Base-by-base conservation (phyloP, 371 early-diverging fungal genomes). In the Capillidium heterosporum region DNA sequence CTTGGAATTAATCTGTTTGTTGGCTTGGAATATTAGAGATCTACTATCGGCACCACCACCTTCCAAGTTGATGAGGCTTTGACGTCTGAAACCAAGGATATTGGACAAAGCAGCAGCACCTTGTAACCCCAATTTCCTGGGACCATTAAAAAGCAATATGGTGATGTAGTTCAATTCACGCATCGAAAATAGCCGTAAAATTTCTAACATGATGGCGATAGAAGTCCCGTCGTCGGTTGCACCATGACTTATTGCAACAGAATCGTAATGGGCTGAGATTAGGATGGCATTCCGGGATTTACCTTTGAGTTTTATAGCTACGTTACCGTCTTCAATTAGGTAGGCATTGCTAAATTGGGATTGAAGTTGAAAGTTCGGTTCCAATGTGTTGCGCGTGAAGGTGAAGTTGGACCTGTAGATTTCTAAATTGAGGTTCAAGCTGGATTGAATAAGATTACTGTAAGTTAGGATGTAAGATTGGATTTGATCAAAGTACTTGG, bases 1-100 rank as follows among this genome's bases (percentile, higher is more conserved):
- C 67, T 62, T 15, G 59, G 57, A 35, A 83, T 71, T 41, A 63
- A 64, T 39, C 70, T 61, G 55, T n/a, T n/a, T n/a, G n/a, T n/a
- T n/a, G n/a, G 39, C 5, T 39, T 39, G 39, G 15, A 39, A 39
- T 39, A 39, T 8, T 39, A 39, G 39, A 39, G 39, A 5, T 39
- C 15, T 39, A 8, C 39, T 15, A 39, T 15, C 39, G 5, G 15
- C 39, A 39, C 39, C 39, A 8, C 8, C 5, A 39, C 8, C 39
- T 15, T 39, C 39, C 5, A 39, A 15, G 39, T 39, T 39, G 15
- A 39, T 39, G 39, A 39, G 5, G 39, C 39, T 8, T 39, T 15
- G 15, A 15, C 15, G 15, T 39, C 39, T 39, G 5, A 39, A 8
- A 39, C 39, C 39, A 39, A 15, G 39, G 39, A 39, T 39, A 15